A percentile compares a stretch with the other conserved stretches of the same genome.
These are phyloP conservation scores for Phytophthora citrophthora DNA, from an alignment of 352 stramenopile genomes.

Conservation along the genomic window DNA sequence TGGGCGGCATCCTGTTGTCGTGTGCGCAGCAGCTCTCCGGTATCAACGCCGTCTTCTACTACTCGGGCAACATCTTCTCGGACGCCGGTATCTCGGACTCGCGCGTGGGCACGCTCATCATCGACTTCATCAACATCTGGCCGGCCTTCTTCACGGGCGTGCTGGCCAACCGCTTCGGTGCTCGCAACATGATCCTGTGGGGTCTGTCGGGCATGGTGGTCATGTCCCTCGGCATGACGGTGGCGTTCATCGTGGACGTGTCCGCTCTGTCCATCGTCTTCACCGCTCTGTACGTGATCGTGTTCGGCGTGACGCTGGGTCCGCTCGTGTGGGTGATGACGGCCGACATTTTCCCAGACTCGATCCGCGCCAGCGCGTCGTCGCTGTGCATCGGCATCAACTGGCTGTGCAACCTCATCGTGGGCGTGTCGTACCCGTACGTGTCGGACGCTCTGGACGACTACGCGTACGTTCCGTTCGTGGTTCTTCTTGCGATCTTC, in stretches of 20 bases:
- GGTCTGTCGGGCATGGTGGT: constrained; percentile 48
- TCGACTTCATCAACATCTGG: constrained; percentile 34
- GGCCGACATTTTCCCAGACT: constrained; percentile 24
- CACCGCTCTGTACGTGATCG: constrained; percentile 22
- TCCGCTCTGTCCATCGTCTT: constrained; percentile 25
- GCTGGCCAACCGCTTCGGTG: constrained; percentile 43
- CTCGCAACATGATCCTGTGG: constrained; percentile 57
- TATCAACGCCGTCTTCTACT: constrained; percentile 25
- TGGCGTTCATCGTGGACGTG: constrained; percentile 25
- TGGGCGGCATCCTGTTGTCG: constrained; percentile 50
- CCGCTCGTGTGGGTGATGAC: constrained; percentile 8
- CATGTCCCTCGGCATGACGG: constrained; percentile 28
- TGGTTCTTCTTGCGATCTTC: constrained; percentile 51
- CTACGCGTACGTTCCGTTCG: constrained; percentile 37
- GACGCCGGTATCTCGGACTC: constrained; percentile 32
- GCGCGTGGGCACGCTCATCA: constrained; percentile 30
- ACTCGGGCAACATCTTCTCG: constrained; percentile 22
- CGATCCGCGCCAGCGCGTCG: constrained; percentile 24
- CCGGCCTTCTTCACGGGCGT: constrained; percentile 29
- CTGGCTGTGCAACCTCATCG: not conserved
- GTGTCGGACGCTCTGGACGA: constrained; percentile 42
- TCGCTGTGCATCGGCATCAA: constrained; percentile 18
- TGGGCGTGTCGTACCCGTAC: constrained; percentile 22
- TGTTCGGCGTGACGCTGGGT: constrained; percentile 14
- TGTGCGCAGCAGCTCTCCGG: constrained; percentile 23